A percentile compares a stretch with the other conserved stretches of the same genome.
These are phyloP conservation scores for Yamadazyma dushanensis DNA, from an alignment of 1,139 yeast genomes.

Conservation along the genomic window DNA sequence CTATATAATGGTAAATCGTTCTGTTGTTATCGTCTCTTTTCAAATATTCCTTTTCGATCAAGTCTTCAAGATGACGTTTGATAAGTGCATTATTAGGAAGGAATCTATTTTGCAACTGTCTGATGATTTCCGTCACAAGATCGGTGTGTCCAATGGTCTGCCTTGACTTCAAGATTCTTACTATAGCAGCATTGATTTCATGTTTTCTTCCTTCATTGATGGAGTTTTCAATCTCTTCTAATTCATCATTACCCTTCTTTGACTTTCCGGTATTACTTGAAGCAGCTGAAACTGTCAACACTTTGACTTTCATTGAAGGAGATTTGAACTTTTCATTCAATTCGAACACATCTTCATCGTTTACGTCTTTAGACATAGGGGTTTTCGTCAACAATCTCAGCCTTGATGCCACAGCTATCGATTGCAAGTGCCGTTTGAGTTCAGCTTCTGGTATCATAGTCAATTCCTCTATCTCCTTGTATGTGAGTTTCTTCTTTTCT, in stretches of 20 bases:
- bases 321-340: constrained; percentile 74
- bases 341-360: constrained; percentile 60
- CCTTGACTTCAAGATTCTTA: constrained; percentile 81
- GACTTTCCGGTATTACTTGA: constrained; percentile 20
- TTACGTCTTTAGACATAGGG: constrained; percentile 76
- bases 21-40: constrained; percentile 68
- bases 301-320: constrained; percentile 71
- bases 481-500: constrained; percentile 41
- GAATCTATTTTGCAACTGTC: constrained; percentile 64
- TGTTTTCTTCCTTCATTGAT: constrained; percentile 49
- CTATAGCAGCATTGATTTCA: constrained; percentile 86
- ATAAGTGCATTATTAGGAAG: constrained; percentile 67
- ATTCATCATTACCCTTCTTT: constrained; percentile 37
- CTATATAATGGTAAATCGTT: constrained; percentile 70
- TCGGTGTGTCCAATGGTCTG: constrained; percentile 63
- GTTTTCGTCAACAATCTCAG: constrained; percentile 68
- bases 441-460: constrained; percentile 78
- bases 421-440: constrained; percentile 73
- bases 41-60: constrained; percentile 82
- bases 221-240: constrained; percentile 33
- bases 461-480: constrained; percentile 58
- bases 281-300: constrained; percentile 63
- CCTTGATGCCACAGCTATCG: constrained; percentile 83
- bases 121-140: constrained; percentile 63
- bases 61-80: constrained; percentile 75